Evolutionary conservation across 352 stramenopile species (phyloP).

Genomic region (Saprolegnia diclina): DNA sequence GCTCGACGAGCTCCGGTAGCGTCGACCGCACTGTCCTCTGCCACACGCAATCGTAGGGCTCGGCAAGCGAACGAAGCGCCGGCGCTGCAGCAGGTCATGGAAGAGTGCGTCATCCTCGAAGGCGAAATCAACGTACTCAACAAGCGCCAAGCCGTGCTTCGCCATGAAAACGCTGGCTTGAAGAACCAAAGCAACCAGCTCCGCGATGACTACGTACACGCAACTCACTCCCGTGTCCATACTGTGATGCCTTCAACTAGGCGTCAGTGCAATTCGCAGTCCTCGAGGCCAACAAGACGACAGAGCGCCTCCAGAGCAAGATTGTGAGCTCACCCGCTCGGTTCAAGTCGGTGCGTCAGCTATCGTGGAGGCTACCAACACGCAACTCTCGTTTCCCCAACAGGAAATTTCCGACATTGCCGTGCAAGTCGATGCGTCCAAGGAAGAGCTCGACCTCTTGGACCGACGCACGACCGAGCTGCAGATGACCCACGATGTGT

Average conservation of each 20-base stretch:
- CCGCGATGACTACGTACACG: constrained; percentile 52
- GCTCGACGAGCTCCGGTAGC: constrained; percentile 46
- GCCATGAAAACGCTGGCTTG: constrained; percentile 72
- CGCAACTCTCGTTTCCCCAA: background rate
- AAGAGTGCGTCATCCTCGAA: constrained; percentile 81
- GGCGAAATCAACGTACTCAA: constrained; percentile 88
- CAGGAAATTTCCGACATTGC: constrained; percentile 53
- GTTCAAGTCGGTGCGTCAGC: constrained; percentile 43
- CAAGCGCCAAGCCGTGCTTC: constrained; percentile 80
- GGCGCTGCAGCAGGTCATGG: constrained; percentile 52
- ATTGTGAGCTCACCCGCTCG: constrained; percentile 89
- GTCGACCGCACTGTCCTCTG: background rate
- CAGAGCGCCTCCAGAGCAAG: constrained; percentile 67
- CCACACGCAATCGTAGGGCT: constrained; percentile 16
- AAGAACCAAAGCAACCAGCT: constrained; percentile 75
- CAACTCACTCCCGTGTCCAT: background rate
- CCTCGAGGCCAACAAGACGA: constrained; percentile 74
- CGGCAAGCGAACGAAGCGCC: constrained; percentile 53
- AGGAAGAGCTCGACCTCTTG: constrained; percentile 56
- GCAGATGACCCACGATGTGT: constrained; percentile 55
- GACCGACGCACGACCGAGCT: constrained; percentile 56
- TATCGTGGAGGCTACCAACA: background rate
- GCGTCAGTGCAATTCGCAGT: constrained; percentile 64
- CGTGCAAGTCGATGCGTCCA: constrained; percentile 59
- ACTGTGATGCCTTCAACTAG: background rate